Percentiles rank a stretch among this genome's conserved stretches.
Evolutionary conservation across 768 basidiomycete species (phyloP).

Genomic region (Lentinus brumalis): DNA sequence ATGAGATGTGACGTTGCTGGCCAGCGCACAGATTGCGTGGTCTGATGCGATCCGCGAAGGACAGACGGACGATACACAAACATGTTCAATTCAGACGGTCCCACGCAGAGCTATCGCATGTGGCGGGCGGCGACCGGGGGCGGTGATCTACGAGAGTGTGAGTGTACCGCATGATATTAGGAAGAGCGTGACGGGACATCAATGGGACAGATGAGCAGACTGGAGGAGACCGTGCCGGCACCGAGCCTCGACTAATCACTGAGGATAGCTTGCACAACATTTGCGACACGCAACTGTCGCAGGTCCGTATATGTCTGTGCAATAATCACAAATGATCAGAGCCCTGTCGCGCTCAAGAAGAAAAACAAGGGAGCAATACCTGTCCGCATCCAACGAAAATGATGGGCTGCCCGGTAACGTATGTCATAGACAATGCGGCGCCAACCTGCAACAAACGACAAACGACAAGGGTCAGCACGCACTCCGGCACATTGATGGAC

Average conservation of each 20-base stretch:
- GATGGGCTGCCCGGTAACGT: slow-evolving; percentile 98
- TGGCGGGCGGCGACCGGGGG: background rate
- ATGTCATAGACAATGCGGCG: slow-evolving; percentile 98
- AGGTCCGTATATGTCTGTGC: slow-evolving; percentile 93
- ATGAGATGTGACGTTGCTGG: background rate
- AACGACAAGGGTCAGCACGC: background rate
- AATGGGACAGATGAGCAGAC: background rate
- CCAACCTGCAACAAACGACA: slow-evolving; percentile 66
- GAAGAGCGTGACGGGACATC: background rate
- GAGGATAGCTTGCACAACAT: slow-evolving; percentile 93
- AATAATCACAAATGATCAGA: background rate
- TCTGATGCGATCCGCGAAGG: background rate
- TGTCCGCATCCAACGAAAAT: slow-evolving; percentile 98
- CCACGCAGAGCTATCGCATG: background rate
- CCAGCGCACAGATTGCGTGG: background rate
- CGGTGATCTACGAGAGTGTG: background rate
- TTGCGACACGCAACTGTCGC: slow-evolving; percentile 84
- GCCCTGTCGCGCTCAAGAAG: background rate
- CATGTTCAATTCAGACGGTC: background rate
- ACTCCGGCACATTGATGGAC: no score
- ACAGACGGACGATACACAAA: no score
- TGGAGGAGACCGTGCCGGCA: background rate
- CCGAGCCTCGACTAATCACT: slow-evolving; percentile 50
- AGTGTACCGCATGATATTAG: background rate
- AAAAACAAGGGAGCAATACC: slow-evolving; percentile 43